These are phyloP conservation scores for Cercospora janseana DNA, from an alignment of 2,329 filamentous ascomycete genomes.

Conservation along the genomic window DNA sequence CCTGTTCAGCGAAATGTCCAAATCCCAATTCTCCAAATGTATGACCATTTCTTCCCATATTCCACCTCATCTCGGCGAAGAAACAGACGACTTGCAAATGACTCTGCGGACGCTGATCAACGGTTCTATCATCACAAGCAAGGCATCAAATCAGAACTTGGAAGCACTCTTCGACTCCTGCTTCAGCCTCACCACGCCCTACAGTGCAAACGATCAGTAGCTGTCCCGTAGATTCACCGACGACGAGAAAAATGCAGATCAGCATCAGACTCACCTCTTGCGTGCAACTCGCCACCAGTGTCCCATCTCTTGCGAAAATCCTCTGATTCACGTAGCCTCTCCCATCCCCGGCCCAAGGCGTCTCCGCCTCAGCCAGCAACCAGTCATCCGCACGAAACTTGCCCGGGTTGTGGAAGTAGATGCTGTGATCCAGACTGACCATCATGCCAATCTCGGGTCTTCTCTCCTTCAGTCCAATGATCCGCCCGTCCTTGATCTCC, in stretches of 20 bases:
- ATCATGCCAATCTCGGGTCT: conserved; percentile 74
- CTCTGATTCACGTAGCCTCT: conserved; percentile 72
- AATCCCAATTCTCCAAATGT: too few relatives aligned
- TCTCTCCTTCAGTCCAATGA: conserved; percentile 52
- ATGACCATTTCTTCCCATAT: too few relatives aligned
- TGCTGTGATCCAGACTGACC: conserved; percentile 72
- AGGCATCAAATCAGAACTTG: conserved; percentile 21
- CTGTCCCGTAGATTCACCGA: background rate
- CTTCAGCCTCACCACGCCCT: conserved; percentile 55
- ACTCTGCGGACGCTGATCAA: too few relatives aligned
- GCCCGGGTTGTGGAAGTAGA: conserved; percentile 55
- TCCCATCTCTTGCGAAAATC: conserved; percentile 70
- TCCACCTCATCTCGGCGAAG: too few relatives aligned
- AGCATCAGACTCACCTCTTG: conserved; percentile 60
- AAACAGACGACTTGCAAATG: too few relatives aligned
- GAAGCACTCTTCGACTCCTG: conserved; percentile 33
- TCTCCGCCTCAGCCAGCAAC: conserved; percentile 79
- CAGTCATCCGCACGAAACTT: conserved; percentile 60
- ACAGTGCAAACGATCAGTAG: conserved; percentile 21
- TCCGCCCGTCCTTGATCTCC: conserved; percentile 40
- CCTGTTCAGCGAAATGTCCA: too few relatives aligned
- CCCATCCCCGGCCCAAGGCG: conserved; percentile 75
- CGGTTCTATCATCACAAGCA: too few relatives aligned
- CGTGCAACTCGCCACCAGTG: conserved; percentile 72
- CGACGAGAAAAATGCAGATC: background rate